Percentiles rank a stretch among this genome's conserved stretches.
Evolutionary conservation across 1,284 basidiomycete species (phyloP).

Genomic region (Inonotus hispidus): DNA sequence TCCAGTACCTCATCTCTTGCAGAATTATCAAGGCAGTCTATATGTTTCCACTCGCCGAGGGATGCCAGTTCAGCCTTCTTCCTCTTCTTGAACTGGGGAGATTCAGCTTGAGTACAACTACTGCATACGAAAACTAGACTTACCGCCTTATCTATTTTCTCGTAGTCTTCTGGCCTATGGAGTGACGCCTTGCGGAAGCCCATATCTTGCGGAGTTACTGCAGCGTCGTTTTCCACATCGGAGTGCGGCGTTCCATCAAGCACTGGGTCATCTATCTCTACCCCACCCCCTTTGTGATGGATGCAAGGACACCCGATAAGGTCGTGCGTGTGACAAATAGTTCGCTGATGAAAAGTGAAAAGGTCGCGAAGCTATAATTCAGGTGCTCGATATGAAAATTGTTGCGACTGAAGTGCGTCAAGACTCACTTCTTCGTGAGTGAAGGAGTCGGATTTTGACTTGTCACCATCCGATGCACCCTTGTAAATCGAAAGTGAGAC

Average conservation of each 20-base stretch:
- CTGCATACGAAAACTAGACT: conserved; percentile 21
- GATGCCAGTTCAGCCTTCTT: conserved; percentile 77
- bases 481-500: conserved; percentile 24
- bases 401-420: neutral
- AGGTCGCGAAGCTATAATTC: conserved; percentile 73
- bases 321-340: conserved; percentile 89
- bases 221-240: conserved; percentile 35
- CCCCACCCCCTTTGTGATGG: conserved; percentile 23
- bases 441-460: conserved; percentile 79
- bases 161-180: conserved; percentile 41
- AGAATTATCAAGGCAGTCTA: conserved; percentile 56
- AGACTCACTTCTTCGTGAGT: conserved; percentile 75
- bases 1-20: conserved; percentile 52
- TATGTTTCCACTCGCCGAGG: conserved; percentile 85
- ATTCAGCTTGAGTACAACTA: neutral
- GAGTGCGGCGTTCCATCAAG: conserved; percentile 24
- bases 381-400: neutral
- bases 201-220: conserved; percentile 28
- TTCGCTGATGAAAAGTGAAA: conserved; percentile 80
- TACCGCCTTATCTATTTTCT: conserved; percentile 53
- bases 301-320: conserved; percentile 73
- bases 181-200: conserved; percentile 76
- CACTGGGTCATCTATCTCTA: conserved; percentile 22
- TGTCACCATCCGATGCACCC: conserved; percentile 38
- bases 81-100: conserved; percentile 57